Evolutionary conservation across 2,329 filamentous ascomycete species (phyloP), one percentile per base, ranked within the genome.

Genomic region (Arthroderma sp.): DNA sequence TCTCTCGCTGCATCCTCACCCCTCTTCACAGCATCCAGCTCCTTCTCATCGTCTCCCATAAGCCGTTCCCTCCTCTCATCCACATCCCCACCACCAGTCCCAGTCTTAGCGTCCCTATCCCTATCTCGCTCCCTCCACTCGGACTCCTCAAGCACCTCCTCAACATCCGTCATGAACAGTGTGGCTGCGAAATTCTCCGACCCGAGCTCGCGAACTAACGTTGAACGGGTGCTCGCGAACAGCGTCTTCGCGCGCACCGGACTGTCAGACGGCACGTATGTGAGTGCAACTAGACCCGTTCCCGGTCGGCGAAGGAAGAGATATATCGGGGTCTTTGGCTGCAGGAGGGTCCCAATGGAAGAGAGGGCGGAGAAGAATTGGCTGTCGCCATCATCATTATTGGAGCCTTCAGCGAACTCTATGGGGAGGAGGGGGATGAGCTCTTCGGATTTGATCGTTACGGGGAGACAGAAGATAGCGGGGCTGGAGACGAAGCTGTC

Each of bases 231-330:
- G n/a, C 71, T 72, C 10, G 78, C 78, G 60, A 80, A 80, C 31
- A 81, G 70, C 59, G 75, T 81, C 62, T 81, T 81, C 48, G 77
- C 70, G 32, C 78, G 73, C 33, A 81, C 78, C 0, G 75, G 74
- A 4, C 78, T 77, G 38, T 75, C 65, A 48, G 76, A 75, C 5
- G 78, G 78, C 27, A 81, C 74, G 55, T 78, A 81, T 33, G 78
- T 80, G 29, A 81, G 59, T 2, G 76, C 75, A 34, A 74, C 63
- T 31, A 70, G 57, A 32, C 54, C 69, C 66, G 45, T 60, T 53
- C 36, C 58, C 42, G 37, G 48, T 43, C 70, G 68, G 48, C 77
- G 76, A 50, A 81, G 68, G 44, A 81, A 66, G 46, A 81, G 70
- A 62, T 80, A 81, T 42, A 75, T 64, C 2, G 78, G 75, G 31